phyloP scores from a whole-genome alignment of 148 eudicot species.

The Vaccinium vitisidaea region DNA sequence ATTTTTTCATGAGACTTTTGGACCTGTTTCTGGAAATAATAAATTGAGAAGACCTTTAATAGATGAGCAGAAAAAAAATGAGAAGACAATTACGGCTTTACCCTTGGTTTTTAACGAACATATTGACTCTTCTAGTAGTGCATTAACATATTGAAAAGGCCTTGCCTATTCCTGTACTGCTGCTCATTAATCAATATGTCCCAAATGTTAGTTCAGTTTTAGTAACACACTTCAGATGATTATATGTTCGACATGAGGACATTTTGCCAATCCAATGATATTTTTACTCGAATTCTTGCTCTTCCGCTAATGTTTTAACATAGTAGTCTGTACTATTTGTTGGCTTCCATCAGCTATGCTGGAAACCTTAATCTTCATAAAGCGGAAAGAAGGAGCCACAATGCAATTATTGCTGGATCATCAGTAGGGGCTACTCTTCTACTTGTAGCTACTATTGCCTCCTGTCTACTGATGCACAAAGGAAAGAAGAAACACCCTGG shows the following conservation, averaged over 20 bases:
- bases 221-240: not conserved
- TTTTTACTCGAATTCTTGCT: not conserved
- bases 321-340: not conserved
- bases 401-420: constrained; percentile 62
- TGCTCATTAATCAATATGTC: too few relatives aligned
- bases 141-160: too few relatives aligned
- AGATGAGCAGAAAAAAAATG: too few relatives aligned
- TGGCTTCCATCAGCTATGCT: constrained; percentile 47
- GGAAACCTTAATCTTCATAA: constrained; percentile 66
- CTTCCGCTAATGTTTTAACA: not conserved
- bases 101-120: not conserved
- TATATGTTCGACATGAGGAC: too few relatives aligned
- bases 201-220: not conserved
- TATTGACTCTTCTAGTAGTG: too few relatives aligned
- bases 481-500: constrained; percentile 39
- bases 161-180: too few relatives aligned
- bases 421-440: constrained; percentile 69
- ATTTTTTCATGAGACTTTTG: not conserved
- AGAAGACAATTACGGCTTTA: not conserved
- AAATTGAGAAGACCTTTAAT: not conserved
- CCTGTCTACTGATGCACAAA: constrained; percentile 54
- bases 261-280: too few relatives aligned
- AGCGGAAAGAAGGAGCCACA: constrained; percentile 37
- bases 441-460: constrained; percentile 55
- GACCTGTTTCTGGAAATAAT: too few relatives aligned